Percentiles rank a stretch among this genome's conserved stretches.
phyloP scores from a whole-genome alignment of 345 rosid species.

The Garcia nutans region DNA sequence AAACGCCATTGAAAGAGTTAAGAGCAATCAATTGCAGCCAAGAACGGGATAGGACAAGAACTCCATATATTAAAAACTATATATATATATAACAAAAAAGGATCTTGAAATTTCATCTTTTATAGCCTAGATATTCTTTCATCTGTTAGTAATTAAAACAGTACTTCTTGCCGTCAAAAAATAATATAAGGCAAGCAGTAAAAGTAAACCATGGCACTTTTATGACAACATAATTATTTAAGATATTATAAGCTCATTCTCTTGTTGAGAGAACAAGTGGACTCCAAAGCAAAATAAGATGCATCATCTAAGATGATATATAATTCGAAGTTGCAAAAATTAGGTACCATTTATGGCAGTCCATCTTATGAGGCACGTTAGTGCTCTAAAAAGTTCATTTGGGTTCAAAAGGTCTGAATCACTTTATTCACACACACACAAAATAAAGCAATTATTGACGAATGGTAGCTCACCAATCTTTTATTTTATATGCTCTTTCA shows the following conservation, averaged over 20 bases:
- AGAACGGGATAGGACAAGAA: neutral
- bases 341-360: neutral
- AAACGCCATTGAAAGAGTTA: neutral
- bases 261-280: neutral
- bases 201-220: neutral
- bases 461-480: conserved; percentile 53
- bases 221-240: neutral
- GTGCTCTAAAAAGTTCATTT: neutral
- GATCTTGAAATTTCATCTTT: neutral
- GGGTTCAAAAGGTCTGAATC: neutral
- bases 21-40: neutral
- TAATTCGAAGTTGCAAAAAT: neutral
- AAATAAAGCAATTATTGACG: neutral
- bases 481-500: conserved; percentile 82
- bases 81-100: neutral
- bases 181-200: no score
- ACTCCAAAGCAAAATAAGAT: neutral
- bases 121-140: neutral
- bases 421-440: neutral
- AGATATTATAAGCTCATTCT: neutral
- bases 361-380: neutral
- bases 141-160: neutral
- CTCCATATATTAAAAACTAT: no score
- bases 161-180: no score
- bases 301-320: neutral